These are phyloP conservation scores for Paulownia fortunei DNA, from an alignment of 257 asterid species.

Conservation along the genomic window DNA sequence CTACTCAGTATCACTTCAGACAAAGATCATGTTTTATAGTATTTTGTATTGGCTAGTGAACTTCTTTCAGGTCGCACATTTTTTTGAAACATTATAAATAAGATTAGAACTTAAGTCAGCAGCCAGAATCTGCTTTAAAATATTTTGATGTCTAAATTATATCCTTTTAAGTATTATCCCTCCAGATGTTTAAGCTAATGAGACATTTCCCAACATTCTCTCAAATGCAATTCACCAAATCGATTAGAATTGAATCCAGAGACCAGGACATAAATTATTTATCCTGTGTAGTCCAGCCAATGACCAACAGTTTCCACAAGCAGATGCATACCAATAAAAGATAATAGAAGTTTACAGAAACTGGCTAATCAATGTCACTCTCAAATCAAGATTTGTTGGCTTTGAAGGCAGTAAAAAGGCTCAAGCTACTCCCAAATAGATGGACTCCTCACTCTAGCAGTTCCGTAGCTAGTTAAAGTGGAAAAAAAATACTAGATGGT, in stretches of 20 bases:
- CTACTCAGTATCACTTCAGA: not conserved
- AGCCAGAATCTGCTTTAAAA: not conserved
- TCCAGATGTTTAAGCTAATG: not conserved
- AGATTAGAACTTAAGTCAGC: not conserved
- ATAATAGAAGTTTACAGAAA: not conserved
- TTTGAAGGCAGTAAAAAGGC: conserved; percentile 4
- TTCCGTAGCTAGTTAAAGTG: conserved; percentile 14
- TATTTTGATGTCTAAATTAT: not conserved
- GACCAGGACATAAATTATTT: not conserved
- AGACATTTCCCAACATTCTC: conserved; percentile 25
- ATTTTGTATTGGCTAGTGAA: not conserved
- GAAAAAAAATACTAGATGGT: not conserved
- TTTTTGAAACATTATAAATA: not conserved
- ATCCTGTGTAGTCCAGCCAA: not conserved
- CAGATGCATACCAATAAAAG: not conserved
- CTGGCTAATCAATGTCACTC: conserved; percentile 1
- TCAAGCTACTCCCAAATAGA: not conserved
- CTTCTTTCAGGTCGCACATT: too few relatives aligned
- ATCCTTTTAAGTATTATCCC: not conserved
- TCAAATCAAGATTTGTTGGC: too few relatives aligned
- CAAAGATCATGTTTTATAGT: not conserved
- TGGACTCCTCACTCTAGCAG: conserved; percentile 5
- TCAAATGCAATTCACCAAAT: conserved; percentile 10
- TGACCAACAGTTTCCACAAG: not conserved
- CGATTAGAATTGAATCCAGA: not conserved